Percentiles rank a stretch among this genome's conserved stretches.
These are phyloP conservation scores for Durusdinium trenchii DNA, from an alignment of 73 alveolate genomes.

Conservation along the genomic window DNA sequence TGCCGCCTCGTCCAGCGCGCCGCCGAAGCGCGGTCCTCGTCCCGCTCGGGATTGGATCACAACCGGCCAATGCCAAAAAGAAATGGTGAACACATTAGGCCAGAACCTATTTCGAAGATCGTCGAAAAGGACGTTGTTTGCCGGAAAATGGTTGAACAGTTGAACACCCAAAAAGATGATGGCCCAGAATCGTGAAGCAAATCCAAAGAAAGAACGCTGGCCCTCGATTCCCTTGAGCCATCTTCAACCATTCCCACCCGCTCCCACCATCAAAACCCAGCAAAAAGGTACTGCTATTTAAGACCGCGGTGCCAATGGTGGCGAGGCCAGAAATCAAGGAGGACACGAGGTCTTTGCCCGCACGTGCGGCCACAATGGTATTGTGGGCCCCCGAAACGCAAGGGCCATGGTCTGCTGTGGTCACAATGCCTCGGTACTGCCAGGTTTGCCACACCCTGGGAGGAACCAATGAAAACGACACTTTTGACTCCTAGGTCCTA, in stretches of 20 bases:
- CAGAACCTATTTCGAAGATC: not conserved
- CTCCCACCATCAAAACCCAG: not conserved
- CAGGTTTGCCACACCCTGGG: no score
- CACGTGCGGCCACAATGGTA: constrained; percentile 95
- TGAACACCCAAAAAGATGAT: not conserved
- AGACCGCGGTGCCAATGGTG: constrained; percentile 66
- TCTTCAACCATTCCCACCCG: not conserved
- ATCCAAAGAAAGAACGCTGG: no score
- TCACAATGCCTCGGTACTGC: constrained; percentile 57
- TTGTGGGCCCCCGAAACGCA: constrained; percentile 95
- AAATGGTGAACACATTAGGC: not conserved
- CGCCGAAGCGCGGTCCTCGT: constrained; percentile 92
- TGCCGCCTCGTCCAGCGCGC: constrained; percentile 94
- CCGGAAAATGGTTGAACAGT: not conserved
- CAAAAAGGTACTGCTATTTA: not conserved
- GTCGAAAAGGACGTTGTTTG: not conserved
- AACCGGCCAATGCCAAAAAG: not conserved
- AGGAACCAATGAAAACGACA: no score
- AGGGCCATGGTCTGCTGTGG: constrained; percentile 96
- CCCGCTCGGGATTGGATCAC: no score
- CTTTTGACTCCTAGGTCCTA: no score
- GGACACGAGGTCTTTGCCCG: constrained; percentile 81
- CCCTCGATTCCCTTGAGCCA: no score
- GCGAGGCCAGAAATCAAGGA: constrained; percentile 85
- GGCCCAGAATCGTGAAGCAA: no score